phyloP scores from a whole-genome alignment of 768 basidiomycete genomes.

The Russula dissimulans region DNA sequence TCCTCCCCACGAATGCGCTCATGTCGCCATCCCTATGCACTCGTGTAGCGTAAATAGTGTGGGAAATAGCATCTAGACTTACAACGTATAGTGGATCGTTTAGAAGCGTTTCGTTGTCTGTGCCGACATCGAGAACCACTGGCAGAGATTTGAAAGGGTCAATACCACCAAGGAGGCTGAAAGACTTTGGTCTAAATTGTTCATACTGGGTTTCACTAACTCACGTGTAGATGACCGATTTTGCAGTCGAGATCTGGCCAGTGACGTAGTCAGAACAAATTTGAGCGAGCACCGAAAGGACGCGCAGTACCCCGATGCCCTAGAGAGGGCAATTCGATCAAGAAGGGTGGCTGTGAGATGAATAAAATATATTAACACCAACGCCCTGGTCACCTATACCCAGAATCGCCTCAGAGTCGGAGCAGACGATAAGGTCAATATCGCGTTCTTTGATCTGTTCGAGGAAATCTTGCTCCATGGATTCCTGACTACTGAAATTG shows the following conservation, averaged over 20 bases:
- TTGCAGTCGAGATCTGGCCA: constrained; percentile 60
- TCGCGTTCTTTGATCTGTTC: constrained; percentile 51
- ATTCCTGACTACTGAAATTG: constrained; percentile 46
- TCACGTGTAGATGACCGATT: constrained; percentile 69
- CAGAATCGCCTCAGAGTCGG: constrained; percentile 79
- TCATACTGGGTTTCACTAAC: constrained; percentile 14
- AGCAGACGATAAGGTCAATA: constrained; percentile 74
- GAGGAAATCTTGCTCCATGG: constrained; percentile 71
- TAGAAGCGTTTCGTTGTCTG: constrained; percentile 55
- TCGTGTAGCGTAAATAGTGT: not conserved
- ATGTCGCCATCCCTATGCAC: constrained; percentile 58
- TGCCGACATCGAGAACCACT: constrained; percentile 69
- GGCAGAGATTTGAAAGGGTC: constrained; percentile 49
- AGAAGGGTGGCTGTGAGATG: not conserved
- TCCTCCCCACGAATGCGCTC: constrained; percentile 59
- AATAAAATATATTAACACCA: constrained; percentile 35
- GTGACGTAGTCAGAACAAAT: not conserved
- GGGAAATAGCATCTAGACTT: constrained; percentile 22
- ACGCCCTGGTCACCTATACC: constrained; percentile 74
- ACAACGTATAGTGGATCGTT: constrained; percentile 61
- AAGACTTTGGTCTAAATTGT: not conserved
- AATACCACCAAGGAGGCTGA: constrained; percentile 55
- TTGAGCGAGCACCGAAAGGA: not conserved
- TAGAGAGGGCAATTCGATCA: constrained; percentile 4
- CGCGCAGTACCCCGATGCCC: constrained; percentile 30